Evolutionary conservation across 31 red algal genomes (phyloP), one percentile per base, ranked within the genome.

Genomic region (Endocladia muricata): DNA sequence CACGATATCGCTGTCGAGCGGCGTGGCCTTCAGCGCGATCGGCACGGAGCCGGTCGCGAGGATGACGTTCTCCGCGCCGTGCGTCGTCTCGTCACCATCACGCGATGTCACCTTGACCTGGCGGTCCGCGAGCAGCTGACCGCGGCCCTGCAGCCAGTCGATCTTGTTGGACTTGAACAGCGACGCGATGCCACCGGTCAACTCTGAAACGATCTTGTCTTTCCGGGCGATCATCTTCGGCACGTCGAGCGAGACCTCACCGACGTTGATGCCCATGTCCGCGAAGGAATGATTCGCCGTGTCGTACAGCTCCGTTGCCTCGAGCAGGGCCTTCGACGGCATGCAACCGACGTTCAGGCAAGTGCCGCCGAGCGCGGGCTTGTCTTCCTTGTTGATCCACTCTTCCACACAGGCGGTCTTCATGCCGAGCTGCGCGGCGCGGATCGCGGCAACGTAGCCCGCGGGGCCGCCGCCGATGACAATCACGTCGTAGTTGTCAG

Each of bases 151-250:
- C 22, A 81, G 56, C 43, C 67, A 79, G 22, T 34, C 64, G 8
- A 86, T 74, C 62, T 86, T 80, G 77, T 86, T 86, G 73, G 76
- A 81, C 49, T 84, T 86, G 42, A 86, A 81, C 4, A 86, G 82
- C 25, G 37, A 58, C 41, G 79, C 82, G 11, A 86, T 31, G 40
- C 82, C 82, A 37, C 58, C 77, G 2, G 82, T 65, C 3, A 81
- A 55, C 6, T 72, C 44, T 17, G 61, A 52, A 41, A 37, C 38
- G 42, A 80, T 65, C 78, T 86, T 75, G 30, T 57, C 47, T 56
- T 51, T 56, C 48, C 56, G 55, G 11, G 31, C 74, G 13, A 19
- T 8, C 11, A 63, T 23, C 59, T 25, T 25, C 9, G 59, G 9
- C 59, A 11, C 11, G 26, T 63, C 59, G 28, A 28, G 26, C 30